These are phyloP conservation scores for Luffa aegyptiaca DNA, from an alignment of 306 rosid genomes.

Conservation along the genomic window DNA sequence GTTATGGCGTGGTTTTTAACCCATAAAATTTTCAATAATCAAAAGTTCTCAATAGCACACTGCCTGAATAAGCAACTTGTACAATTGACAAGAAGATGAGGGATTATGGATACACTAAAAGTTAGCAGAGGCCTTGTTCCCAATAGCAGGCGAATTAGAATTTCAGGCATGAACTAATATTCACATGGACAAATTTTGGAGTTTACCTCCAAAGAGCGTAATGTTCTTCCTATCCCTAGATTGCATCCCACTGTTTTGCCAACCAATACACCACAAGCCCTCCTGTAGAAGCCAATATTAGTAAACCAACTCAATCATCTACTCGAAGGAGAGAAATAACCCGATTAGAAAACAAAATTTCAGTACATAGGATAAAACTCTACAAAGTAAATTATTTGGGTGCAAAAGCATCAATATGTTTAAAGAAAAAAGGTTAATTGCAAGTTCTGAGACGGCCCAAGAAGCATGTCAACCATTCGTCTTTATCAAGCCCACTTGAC, in stretches of 20 bases:
- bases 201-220: slow-evolving; percentile 90
- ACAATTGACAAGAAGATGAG: background rate
- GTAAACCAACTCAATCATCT: background rate
- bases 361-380: background rate
- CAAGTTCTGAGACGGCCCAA: background rate
- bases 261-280: slow-evolving; percentile 84
- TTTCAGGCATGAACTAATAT: background rate
- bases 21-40: background rate
- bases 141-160: background rate
- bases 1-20: background rate
- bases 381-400: background rate
- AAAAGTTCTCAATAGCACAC: background rate
- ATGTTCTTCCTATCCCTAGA: slow-evolving; percentile 77
- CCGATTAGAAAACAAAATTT: slow-evolving; percentile 5
- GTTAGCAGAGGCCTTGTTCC: background rate
- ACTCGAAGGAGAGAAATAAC: slow-evolving; percentile 4
- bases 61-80: background rate
- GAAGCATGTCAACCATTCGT: background rate
- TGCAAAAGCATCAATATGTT: background rate
- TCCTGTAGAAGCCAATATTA: slow-evolving; percentile 44
- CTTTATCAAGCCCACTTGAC: background rate
- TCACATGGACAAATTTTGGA: slow-evolving; percentile 7
- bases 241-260: slow-evolving; percentile 94
- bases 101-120: background rate
- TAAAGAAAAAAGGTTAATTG: background rate